phyloP scores from a whole-genome alignment of 495 filamentous ascomycete species.

The Pyronema omphalodes region DNA sequence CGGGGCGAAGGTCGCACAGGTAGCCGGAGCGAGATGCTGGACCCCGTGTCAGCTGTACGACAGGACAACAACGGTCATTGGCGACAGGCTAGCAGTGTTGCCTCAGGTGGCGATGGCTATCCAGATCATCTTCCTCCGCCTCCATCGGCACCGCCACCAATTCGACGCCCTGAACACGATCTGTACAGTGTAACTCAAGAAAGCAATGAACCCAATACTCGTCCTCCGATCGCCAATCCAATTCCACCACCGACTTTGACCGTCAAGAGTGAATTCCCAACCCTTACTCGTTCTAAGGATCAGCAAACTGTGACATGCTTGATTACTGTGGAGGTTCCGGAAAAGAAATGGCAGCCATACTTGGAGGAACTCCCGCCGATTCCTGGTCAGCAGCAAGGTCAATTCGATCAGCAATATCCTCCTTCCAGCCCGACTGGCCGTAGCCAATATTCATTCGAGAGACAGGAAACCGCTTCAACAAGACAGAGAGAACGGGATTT shows the following conservation, averaged over 20 bases:
- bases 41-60: constrained; percentile 27
- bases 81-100: constrained; percentile 40
- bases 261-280: constrained; percentile 91
- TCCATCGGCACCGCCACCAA: constrained; percentile 4
- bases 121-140: constrained; percentile 11
- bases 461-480: constrained; percentile 26
- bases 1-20: constrained; percentile 27
- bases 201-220: constrained; percentile 51
- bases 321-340: constrained; percentile 84
- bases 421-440: constrained; percentile 20
- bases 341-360: constrained; percentile 77
- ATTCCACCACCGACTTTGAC: constrained; percentile 82
- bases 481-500: constrained; percentile 20
- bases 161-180: constrained; percentile 80
- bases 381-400: constrained; percentile 30
- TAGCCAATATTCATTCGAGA: constrained; percentile 21
- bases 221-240: constrained; percentile 54
- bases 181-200: constrained; percentile 71
- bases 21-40: constrained; percentile 33
- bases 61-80: constrained; percentile 61
- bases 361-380: constrained; percentile 59
- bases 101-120: constrained; percentile 35
- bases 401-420: constrained; percentile 18
- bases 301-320: constrained; percentile 91
- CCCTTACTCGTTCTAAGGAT: constrained; percentile 74